A percentile compares a stretch with the other conserved stretches of the same genome.
phyloP scores from a whole-genome alignment of 495 filamentous ascomycete species.

The Parmelia sp. region DNA sequence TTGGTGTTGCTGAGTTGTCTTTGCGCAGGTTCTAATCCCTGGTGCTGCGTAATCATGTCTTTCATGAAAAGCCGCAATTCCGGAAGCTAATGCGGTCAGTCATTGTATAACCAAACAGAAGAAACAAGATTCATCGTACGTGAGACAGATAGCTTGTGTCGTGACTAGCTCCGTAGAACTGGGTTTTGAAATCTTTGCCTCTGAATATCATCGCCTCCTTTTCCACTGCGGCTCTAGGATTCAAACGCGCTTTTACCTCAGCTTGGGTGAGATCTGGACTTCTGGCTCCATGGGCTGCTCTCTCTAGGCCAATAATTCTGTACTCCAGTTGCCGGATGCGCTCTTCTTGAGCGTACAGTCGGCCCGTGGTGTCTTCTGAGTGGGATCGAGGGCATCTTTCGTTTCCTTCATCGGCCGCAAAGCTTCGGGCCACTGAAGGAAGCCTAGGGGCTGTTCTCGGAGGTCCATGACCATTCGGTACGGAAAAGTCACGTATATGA shows the following conservation, averaged over 20 bases:
- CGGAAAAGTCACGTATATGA: conserved; percentile 8
- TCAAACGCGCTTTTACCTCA: not conserved
- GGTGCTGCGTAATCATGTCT: conserved; percentile 32
- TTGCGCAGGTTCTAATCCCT: conserved; percentile 35
- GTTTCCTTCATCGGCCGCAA: conserved; percentile 10
- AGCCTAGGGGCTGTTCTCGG: conserved; percentile 8
- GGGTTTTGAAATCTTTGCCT: conserved; percentile 43
- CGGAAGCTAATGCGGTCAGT: conserved; percentile 38
- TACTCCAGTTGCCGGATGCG: conserved; percentile 19
- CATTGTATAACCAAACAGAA: not conserved
- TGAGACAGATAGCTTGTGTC: conserved; percentile 40
- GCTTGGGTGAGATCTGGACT: conserved; percentile 11
- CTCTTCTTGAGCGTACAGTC: conserved; percentile 17
- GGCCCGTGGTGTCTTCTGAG: conserved; percentile 5
- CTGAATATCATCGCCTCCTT: conserved; percentile 37
- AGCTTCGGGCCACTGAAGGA: conserved; percentile 14
- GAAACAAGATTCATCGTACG: conserved; percentile 31
- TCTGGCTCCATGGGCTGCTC: conserved; percentile 11
- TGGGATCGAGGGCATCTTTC: not conserved
- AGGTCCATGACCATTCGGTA: not conserved
- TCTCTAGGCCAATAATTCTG: conserved; percentile 20
- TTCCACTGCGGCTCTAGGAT: conserved; percentile 9
- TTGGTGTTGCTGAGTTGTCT: conserved; percentile 39
- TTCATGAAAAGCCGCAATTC: conserved; percentile 42
- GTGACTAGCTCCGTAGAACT: conserved; percentile 46